These are phyloP conservation scores for Chenopodium quinoa DNA, from an alignment of 148 eudicot genomes.

Conservation along the genomic window DNA sequence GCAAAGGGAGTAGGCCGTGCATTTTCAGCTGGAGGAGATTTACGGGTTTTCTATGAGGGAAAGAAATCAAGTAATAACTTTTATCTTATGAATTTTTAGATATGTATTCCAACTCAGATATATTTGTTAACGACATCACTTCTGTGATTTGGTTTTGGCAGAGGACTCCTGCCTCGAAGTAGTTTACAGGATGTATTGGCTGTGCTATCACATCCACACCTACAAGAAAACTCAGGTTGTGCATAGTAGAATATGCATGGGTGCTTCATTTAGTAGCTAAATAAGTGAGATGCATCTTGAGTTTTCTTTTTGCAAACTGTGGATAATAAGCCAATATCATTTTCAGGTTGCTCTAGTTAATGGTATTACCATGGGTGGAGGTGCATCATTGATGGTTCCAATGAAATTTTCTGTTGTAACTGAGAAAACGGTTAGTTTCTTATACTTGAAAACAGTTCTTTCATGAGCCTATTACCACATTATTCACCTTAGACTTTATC, in stretches of 20 bases:
- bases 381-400: slow-evolving; percentile 90
- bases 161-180: slow-evolving; percentile 92
- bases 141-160: slow-evolving; percentile 34
- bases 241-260: neutral
- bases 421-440: slow-evolving; percentile 71
- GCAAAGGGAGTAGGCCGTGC: slow-evolving; percentile 95
- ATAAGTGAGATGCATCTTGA: neutral
- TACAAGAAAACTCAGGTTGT: slow-evolving; percentile 81
- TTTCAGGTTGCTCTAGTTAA: slow-evolving; percentile 88
- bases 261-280: neutral
- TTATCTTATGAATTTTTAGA: neutral
- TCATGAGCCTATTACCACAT: neutral
- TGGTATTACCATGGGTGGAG: slow-evolving; percentile 98
- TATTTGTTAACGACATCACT: neutral
- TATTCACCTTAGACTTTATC: neutral
- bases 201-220: slow-evolving; percentile 88
- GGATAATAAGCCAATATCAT: neutral
- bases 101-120: slow-evolving; percentile 2
- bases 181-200: slow-evolving; percentile 97
- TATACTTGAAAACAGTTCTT: neutral
- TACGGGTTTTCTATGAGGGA: slow-evolving; percentile 81
- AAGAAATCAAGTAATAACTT: slow-evolving; percentile 50
- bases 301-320: neutral
- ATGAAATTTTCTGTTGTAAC: slow-evolving; percentile 93
- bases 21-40: slow-evolving; percentile 96